Evolutionary conservation across 345 rosid genomes (phyloP), one percentile per base, ranked within the genome.

Genomic region (Populus nigra): DNA sequence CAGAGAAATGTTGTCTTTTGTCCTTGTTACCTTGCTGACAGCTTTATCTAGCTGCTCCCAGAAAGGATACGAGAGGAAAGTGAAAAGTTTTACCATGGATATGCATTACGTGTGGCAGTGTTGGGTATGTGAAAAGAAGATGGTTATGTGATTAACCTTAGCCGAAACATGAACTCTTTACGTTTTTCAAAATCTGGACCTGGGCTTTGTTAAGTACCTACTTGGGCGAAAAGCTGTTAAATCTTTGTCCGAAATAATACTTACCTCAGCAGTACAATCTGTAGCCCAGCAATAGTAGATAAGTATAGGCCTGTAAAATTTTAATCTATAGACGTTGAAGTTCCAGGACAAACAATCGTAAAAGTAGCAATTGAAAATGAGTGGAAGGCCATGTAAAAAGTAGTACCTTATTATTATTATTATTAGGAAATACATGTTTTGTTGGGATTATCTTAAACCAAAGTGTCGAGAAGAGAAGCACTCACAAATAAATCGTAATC

Each of bases 131-230:
- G 17, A 38, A 13, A 15, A 39, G 41, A 38, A 38, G 41, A 38
- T 38, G 41, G 41, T 7, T 7, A 7, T 38, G 8, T 1, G 9
- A 38, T 38, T 1, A 33, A 33, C 3, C 35, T 4, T 33, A 5
- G 35, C 7, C 9, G 41, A 38, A 38, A 7, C 41, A 38, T 38
- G 9, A 8, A 49, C 55, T 23, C 25, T 33, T 73, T 39, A 23
- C 25, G 33, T 33, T 61, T 73, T 61, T 17, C 55, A 62, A 39
- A 25, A 73, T 73, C 47, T 41, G 22, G 38, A 61, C 38, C 55
- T 73, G n/a, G 76, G 61, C 43, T 61, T 73, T 73, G 69, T 38
- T 12, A 35, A 38, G 57, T 73, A 73, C 69, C 39, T 73, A 41
- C 36, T 16, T 35, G 68, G 69, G 25, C 68, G 63, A 36, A n/a